Percentiles rank a stretch among this genome's conserved stretches.
Conservation (phyloP, 768 basidiomycete species). For the Leccinellum albellum region DNA sequence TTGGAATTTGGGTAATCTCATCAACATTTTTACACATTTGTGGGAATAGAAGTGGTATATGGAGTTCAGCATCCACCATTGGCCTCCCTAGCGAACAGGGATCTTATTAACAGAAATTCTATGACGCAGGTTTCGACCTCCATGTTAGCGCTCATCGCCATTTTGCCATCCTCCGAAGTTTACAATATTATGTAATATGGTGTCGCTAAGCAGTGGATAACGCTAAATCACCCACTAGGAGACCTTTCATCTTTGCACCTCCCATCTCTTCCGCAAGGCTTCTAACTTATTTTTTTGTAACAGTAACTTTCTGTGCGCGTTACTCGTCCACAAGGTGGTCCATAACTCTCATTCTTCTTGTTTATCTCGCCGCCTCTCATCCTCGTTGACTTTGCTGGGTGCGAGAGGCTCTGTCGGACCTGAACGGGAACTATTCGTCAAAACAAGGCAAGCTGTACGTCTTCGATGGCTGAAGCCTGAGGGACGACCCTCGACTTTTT, state of each 20-base stretch:
- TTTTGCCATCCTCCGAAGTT: too few species aligned
- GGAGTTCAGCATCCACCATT: too few species aligned
- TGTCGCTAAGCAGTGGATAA: too few species aligned
- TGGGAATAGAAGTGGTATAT: background rate
- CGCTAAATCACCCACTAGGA: background rate
- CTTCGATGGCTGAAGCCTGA: background rate
- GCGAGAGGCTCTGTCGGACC: conserved; percentile 47
- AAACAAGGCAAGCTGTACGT: conserved; percentile 41
- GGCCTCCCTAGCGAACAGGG: too few species aligned
- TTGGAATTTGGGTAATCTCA: background rate
- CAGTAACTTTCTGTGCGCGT: conserved; percentile 49
- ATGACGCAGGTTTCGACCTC: too few species aligned
- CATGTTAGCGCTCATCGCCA: too few species aligned
- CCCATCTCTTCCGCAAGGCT: conserved; percentile 47
- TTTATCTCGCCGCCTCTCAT: conserved; percentile 48
- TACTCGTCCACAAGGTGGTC: conserved; percentile 83
- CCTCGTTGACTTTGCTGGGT: conserved; percentile 26
- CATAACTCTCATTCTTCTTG: conserved; percentile 75
- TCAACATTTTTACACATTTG: background rate
- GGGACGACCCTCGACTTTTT: conserved; percentile 31
- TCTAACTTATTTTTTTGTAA: conserved; percentile 63
- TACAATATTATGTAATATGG: too few species aligned
- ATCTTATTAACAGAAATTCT: too few species aligned
- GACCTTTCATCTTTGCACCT: conserved; percentile 15
- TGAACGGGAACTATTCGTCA: conserved; percentile 64